Evolutionary conservation across 139 green algal species (phyloP), one percentile per base, ranked within the genome.

Genomic region (Dunaliella primolecta): DNA sequence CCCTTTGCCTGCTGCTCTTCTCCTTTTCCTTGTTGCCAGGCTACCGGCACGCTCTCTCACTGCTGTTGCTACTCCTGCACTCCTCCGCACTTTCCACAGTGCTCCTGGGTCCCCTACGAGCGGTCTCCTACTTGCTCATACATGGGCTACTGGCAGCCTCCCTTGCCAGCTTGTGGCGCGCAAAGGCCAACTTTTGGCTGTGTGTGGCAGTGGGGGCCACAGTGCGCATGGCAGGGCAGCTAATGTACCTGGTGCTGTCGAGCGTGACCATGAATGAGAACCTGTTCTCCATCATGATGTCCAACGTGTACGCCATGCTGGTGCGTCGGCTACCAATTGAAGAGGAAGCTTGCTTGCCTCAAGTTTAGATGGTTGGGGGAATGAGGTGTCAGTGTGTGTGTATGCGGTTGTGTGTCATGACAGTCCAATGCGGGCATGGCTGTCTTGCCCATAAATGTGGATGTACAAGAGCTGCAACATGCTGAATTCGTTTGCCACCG

Each of bases 231-330:
- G 56, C 35, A 0, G 94, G 94, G 0, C 91, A 93, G 80, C 30
- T 95, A 32, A 86, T 83, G 30, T 95, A 95, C 86, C 81, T 97
- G 11, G 71, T 85, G 29, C 78, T 96, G 31, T 90, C 91, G 20
- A 93, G 83, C 32, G 89, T 91, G 55, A 93, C 90, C 3, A 94
- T 95, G 78, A 95, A 95, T 78, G 94, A 97, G 72, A 95, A 97
- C 90, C 84, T 97, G 81, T 92, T 94, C 46, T 83, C 86, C 27
- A 82, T 97, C 20, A 83, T 96, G 83, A 80, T 96, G 27, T 88
- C 74, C 38, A 96, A 96, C 80, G 87, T 95, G 0, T 92, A 95
- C 85, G 84, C 89, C 38, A 84, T 96, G 84, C 89, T 97, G 85
- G 93, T 96, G 81, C 81, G 88, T 38, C 27, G 23, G 23, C 33